Evolutionary conservation across 768 basidiomycete genomes (phyloP).

Genomic region (Phlebiopsis flavidoalba): DNA sequence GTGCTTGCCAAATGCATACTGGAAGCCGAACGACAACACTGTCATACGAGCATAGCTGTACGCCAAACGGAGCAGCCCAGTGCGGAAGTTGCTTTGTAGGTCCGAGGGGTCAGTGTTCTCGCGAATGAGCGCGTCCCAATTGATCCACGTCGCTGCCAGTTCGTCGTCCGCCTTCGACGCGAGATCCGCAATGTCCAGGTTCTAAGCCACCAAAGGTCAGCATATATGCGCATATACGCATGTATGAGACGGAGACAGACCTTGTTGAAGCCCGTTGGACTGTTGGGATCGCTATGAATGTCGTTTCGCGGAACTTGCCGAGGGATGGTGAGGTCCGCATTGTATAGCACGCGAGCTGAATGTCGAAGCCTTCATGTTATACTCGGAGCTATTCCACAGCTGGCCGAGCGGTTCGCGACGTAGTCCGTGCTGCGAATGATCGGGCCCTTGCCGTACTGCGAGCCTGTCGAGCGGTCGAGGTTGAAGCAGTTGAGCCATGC

Average conservation of each 20-base stretch:
- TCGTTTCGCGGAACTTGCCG: slow-evolving; percentile 46
- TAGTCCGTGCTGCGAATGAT: slow-evolving; percentile 77
- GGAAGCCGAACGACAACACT: slow-evolving; percentile 39
- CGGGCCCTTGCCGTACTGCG: slow-evolving; percentile 84
- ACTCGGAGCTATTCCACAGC: slow-evolving; percentile 65
- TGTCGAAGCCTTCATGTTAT: slow-evolving; percentile 73
- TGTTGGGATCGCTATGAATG: slow-evolving; percentile 69
- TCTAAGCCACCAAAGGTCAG: slow-evolving; percentile 30
- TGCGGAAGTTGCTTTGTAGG: slow-evolving; percentile 37
- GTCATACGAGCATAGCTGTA: slow-evolving; percentile 34
- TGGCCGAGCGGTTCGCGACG: slow-evolving; percentile 61
- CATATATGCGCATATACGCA: not conserved
- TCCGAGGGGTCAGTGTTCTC: slow-evolving; percentile 52
- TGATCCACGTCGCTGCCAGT: slow-evolving; percentile 47
- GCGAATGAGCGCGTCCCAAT: slow-evolving; percentile 47
- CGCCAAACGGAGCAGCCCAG: slow-evolving; percentile 18
- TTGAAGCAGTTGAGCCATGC: slow-evolving; percentile 91
- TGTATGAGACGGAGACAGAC: slow-evolving; percentile 10
- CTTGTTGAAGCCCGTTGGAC: slow-evolving; percentile 73
- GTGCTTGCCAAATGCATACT: slow-evolving; percentile 29
- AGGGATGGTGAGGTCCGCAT: slow-evolving; percentile 64
- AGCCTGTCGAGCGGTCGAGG: slow-evolving; percentile 82
- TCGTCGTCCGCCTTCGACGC: slow-evolving; percentile 67
- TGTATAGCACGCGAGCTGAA: slow-evolving; percentile 75
- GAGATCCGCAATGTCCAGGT: slow-evolving; percentile 56